Evolutionary conservation across 2,329 filamentous ascomycete species (phyloP).

Genomic region (Fusarium euwallaceae): DNA sequence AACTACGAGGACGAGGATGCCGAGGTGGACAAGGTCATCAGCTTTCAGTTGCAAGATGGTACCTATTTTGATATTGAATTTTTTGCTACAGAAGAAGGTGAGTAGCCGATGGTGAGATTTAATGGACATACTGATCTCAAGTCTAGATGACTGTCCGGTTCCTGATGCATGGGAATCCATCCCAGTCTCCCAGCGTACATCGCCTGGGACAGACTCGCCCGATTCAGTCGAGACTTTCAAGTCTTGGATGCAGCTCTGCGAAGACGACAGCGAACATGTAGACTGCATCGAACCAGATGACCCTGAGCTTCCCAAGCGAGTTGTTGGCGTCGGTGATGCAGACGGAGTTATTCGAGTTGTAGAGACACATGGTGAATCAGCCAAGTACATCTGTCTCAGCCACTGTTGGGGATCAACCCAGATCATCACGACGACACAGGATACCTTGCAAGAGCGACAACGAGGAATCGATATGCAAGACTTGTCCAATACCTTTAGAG

Average conservation of each 20-base stretch:
- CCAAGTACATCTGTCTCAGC: constrained; percentile 14
- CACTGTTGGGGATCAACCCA: constrained; percentile 17
- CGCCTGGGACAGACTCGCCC: not conserved
- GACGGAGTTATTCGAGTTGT: not conserved
- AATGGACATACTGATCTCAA: not conserved
- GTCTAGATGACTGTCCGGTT: not conserved
- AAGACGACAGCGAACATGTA: not conserved
- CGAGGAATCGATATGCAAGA: constrained; percentile 3
- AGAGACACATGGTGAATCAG: not conserved
- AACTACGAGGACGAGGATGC: not conserved
- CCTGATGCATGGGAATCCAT: constrained; percentile 11
- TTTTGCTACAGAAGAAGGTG: not conserved
- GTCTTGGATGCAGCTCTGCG: not conserved
- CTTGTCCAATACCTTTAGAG: constrained; percentile 19
- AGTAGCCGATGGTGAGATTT: too few relatives aligned
- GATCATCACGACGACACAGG: constrained; percentile 1
- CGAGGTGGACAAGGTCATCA: not conserved
- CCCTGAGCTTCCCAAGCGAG: constrained; percentile 6
- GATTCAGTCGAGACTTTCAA: not conserved
- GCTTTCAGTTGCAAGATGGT: not conserved
- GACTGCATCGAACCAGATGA: not conserved
- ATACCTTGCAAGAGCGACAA: constrained; percentile 10
- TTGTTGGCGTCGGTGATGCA: not conserved
- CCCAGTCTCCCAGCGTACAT: constrained; percentile 2
- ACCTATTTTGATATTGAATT: constrained; percentile 10